Evolutionary conservation across 495 filamentous ascomycete species (phyloP).

Genomic region (Trichocladium uniseriatum): DNA sequence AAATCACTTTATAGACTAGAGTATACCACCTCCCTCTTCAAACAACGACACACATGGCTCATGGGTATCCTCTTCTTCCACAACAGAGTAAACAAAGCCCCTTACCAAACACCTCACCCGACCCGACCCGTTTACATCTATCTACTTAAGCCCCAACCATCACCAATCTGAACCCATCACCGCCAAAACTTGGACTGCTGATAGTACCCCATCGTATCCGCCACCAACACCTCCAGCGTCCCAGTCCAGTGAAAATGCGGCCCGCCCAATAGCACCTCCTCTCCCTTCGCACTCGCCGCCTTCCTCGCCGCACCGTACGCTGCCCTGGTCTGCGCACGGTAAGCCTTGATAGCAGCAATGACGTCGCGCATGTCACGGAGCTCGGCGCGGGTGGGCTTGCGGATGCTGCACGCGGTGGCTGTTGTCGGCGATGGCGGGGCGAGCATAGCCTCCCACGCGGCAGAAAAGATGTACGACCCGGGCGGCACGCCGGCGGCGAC

Average conservation of each 20-base stretch:
- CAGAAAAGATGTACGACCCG: conserved; percentile 27
- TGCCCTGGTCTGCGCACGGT: conserved; percentile 22
- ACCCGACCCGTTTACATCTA: too few species aligned
- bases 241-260: conserved; percentile 25
- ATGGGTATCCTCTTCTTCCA: too few species aligned
- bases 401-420: neutral
- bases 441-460: conserved; percentile 35
- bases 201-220: neutral
- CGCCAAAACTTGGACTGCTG: neutral
- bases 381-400: conserved; percentile 6
- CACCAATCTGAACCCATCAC: neutral
- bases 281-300: neutral
- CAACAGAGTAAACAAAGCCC: too few species aligned
- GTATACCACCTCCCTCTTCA: conserved; percentile 4
- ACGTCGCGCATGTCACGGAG: conserved; percentile 30
- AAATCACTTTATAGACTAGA: neutral
- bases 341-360: conserved; percentile 29
- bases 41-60: too few species aligned
- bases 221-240: conserved; percentile 16
- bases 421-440: neutral
- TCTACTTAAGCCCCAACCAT: too few species aligned
- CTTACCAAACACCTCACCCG: too few species aligned
- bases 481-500: conserved; percentile 34
- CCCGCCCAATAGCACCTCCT: conserved; percentile 8
- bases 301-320: conserved; percentile 10